Conservation (phyloP, 2,329 filamentous ascomycete species). For the Purpureocillium takamizusanense region DNA sequence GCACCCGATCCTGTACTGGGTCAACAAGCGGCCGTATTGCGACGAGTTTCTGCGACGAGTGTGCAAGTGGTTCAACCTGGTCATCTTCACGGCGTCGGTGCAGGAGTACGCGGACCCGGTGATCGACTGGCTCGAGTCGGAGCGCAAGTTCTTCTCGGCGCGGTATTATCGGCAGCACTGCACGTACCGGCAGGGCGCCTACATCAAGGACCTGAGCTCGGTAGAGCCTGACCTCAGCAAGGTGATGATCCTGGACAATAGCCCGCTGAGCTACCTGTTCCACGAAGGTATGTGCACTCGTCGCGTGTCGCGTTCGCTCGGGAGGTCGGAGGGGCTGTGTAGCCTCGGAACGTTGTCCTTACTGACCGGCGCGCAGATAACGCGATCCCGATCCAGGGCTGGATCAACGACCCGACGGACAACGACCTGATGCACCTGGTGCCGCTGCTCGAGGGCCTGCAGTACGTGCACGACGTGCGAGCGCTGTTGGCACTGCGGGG, state of each 20-base stretch:
- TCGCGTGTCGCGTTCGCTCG: not conserved
- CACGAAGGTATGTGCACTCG: slow-evolving; percentile 66
- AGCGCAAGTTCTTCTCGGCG: slow-evolving; percentile 91
- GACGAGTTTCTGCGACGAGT: slow-evolving; percentile 91
- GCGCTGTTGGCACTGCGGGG: slow-evolving; percentile 81
- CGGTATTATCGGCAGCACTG: slow-evolving; percentile 96
- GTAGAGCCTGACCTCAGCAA: slow-evolving; percentile 95
- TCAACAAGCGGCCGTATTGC: slow-evolving; percentile 94
- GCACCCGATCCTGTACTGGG: slow-evolving; percentile 96
- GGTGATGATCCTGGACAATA: slow-evolving; percentile 98
- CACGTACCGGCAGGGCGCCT: slow-evolving; percentile 88
- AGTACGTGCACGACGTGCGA: slow-evolving; percentile 93
- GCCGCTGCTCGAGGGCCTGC: slow-evolving; percentile 83
- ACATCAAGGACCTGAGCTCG: slow-evolving; percentile 94
- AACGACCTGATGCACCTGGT: slow-evolving; percentile 89
- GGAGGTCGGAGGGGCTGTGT: not conserved
- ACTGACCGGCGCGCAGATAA: slow-evolving; percentile 57
- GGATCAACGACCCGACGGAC: slow-evolving; percentile 98
- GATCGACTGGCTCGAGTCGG: slow-evolving; percentile 95
- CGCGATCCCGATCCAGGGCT: slow-evolving; percentile 96
- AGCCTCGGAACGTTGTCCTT: too few species aligned
- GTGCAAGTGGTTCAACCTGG: slow-evolving; percentile 96
- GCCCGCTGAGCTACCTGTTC: slow-evolving; percentile 95
- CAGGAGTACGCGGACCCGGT: slow-evolving; percentile 98
- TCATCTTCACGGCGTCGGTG: slow-evolving; percentile 93